Evolutionary conservation across 345 rosid species (phyloP).

Genomic region (Lepidium sativum): DNA sequence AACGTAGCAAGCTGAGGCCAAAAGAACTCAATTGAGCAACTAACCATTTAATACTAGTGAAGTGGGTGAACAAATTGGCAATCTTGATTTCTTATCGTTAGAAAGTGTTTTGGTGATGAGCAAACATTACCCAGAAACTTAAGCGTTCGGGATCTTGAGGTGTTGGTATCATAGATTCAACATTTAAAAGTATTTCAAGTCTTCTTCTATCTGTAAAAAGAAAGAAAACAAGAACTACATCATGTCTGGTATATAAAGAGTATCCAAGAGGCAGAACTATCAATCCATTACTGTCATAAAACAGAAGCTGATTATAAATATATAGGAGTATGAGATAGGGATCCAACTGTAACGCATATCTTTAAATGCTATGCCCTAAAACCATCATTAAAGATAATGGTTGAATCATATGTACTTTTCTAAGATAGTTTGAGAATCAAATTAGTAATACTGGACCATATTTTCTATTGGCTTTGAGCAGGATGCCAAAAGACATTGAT

Average conservation of each 20-base stretch:
- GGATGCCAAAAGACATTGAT: background rate
- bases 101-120: constrained; percentile 7
- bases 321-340: background rate
- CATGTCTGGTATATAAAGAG: background rate
- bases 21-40: background rate
- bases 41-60: background rate
- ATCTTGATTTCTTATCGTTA: background rate
- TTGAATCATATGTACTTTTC: background rate
- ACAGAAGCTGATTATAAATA: background rate
- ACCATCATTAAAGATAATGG: background rate
- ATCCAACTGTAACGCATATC: background rate
- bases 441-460: background rate
- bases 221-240: background rate
- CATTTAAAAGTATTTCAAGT: constrained; percentile 50
- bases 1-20: constrained; percentile 69
- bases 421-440: background rate
- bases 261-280: background rate
- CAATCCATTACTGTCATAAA: background rate
- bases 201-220: constrained; percentile 49
- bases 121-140: constrained; percentile 83
- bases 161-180: constrained; percentile 78
- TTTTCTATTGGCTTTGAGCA: background rate
- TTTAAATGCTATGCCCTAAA: background rate
- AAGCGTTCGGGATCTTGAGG: constrained; percentile 74
- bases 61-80: background rate